Percentiles rank a stretch among this genome's conserved stretches.
Conservation (phyloP, 2,329 filamentous ascomycete species). For the Botryotinia convoluta region DNA sequence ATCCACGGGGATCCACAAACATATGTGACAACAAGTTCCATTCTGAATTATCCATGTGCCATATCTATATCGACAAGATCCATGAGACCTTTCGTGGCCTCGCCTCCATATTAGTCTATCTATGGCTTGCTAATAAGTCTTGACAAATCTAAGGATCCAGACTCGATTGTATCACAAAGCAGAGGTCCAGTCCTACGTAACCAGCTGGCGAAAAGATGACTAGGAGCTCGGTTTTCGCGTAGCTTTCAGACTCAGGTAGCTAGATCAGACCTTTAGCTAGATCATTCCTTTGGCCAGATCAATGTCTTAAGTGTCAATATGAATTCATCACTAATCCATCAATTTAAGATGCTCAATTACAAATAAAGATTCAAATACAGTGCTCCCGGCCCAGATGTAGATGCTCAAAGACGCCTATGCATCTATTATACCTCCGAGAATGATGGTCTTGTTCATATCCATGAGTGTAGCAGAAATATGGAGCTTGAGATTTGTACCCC, state of each 20-base stretch:
- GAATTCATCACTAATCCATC: conserved; percentile 4
- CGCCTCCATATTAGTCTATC: neutral
- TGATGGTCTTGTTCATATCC: neutral
- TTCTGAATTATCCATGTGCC: neutral
- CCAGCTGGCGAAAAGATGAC: neutral
- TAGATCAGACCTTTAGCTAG: neutral
- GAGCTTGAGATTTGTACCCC: neutral
- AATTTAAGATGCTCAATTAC: conserved; percentile 11
- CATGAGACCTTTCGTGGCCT: no score
- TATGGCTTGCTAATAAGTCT: neutral
- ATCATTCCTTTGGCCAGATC: neutral
- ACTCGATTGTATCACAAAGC: conserved; percentile 15
- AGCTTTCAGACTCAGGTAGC: neutral
- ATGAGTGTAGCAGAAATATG: neutral
- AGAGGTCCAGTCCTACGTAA: neutral
- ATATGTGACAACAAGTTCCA: neutral
- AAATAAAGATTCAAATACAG: conserved; percentile 4
- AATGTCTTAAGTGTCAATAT: neutral
- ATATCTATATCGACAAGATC: neutral
- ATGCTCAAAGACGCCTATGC: neutral
- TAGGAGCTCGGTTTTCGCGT: neutral
- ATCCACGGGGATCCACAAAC: neutral
- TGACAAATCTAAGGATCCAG: conserved; percentile 4
- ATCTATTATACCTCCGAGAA: neutral
- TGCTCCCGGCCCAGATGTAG: neutral